Conservation (phyloP, 148 eudicot genomes). For the Fagopyrum tataricum region DNA sequence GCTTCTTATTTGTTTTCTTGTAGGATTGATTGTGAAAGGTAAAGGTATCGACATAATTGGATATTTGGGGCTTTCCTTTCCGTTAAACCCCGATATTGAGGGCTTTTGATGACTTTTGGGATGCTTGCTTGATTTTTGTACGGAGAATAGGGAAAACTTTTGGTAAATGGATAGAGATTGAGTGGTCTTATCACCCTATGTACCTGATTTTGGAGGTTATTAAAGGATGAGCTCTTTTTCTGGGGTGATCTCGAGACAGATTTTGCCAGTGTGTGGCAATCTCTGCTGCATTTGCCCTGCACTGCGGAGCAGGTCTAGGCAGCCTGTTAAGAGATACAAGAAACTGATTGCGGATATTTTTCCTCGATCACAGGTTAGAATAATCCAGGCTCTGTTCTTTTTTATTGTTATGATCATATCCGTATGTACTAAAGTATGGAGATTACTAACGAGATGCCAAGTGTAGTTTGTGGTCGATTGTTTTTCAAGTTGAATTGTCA, state of each 20-base stretch:
- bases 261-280: conserved; percentile 78
- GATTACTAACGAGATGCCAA: neutral
- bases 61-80: conserved; percentile 27
- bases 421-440: no score
- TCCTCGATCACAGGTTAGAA: conserved; percentile 66
- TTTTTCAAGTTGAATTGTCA: neutral
- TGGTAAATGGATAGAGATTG: neutral
- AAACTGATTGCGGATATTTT: conserved; percentile 79
- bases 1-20: neutral
- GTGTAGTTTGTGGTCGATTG: neutral
- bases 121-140: neutral
- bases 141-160: neutral
- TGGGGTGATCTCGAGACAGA: conserved; percentile 83
- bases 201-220: neutral
- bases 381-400: neutral
- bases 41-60: no score
- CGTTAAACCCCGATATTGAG: conserved; percentile 15
- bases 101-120: conserved; percentile 16
- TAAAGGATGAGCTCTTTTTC: conserved; percentile 55
- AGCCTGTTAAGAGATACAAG: conserved; percentile 96
- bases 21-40: no score
- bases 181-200: neutral
- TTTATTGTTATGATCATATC: neutral
- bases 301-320: conserved; percentile 84
- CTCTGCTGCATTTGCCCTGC: conserved; percentile 89